Percentiles rank a stretch among this genome's conserved stretches.
Conservation (phyloP, 495 filamentous ascomycete genomes). For the Xylaria grammica region DNA sequence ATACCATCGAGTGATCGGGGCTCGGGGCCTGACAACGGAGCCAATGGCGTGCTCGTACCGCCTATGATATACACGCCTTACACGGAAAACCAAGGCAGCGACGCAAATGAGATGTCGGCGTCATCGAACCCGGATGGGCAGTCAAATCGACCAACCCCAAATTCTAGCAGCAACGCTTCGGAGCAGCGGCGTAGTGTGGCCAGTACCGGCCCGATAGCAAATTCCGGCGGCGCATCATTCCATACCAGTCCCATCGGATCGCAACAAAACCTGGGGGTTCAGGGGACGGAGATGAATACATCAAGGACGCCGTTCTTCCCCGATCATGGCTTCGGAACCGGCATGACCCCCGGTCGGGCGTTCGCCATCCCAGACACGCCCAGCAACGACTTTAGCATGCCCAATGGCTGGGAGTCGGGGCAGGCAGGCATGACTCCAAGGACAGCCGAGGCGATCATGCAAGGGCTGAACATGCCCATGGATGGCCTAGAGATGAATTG, state of each 20-base stretch:
- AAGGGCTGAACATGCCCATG: constrained; percentile 53
- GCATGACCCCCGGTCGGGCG: constrained; percentile 39
- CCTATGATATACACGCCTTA: constrained; percentile 35
- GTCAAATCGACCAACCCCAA: constrained; percentile 57
- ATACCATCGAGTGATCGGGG: constrained; percentile 41
- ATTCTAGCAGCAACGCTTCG: constrained; percentile 56
- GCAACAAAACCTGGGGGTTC: constrained; percentile 41
- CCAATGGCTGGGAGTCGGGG: constrained; percentile 43
- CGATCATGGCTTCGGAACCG: constrained; percentile 37
- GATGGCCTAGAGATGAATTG: constrained; percentile 48
- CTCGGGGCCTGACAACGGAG: constrained; percentile 28
- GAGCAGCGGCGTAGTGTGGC: constrained; percentile 42
- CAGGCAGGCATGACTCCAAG: constrained; percentile 55
- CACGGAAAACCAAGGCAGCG: constrained; percentile 36
- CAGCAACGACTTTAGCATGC: constrained; percentile 42
- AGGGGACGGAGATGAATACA: constrained; percentile 36
- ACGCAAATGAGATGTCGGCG: constrained; percentile 46
- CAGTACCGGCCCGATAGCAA: constrained; percentile 30
- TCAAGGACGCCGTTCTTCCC: constrained; percentile 41
- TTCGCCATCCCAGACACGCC: constrained; percentile 40
- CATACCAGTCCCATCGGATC: constrained; percentile 49
- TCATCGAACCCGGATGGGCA: constrained; percentile 45
- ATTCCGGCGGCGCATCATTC: constrained; percentile 49
- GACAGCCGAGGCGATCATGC: constrained; percentile 51
- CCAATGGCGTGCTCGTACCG: constrained; percentile 36